Evolutionary conservation across 129 eudicot species (phyloP), one percentile per base, ranked within the genome.

Genomic region (Helianthus tuberosus): DNA sequence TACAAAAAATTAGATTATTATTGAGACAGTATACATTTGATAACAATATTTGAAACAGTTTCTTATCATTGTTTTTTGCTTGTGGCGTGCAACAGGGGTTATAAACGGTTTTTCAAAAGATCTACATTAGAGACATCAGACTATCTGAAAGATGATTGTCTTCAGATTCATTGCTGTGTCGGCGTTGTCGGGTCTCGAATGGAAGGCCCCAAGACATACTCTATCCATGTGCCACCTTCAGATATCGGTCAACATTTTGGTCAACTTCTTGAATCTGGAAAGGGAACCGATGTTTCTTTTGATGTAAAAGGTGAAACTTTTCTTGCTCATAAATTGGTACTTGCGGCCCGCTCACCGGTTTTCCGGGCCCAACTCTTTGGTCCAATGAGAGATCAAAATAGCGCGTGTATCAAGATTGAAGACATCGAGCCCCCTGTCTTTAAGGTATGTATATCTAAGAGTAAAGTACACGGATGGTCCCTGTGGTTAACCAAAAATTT

Each of bases 281-380:
- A 77, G 70, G 89, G 91, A 43, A 73, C 86, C 47, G 97, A 89
- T 77, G 82, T 89, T 69, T 79, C 66, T 68, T 86, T 92, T 79
- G 88, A 89, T 68, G 96, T 92, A 39, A 77, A 87, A 59, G 96
- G 83, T 9, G 96, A 92, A 82, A 77, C 51, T 1, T 86, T 89
- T 82, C 55, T 89, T 47, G 96, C 93, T 60, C 96, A 92, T 84
- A 92, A 89, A 67, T 65, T 89, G 81, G 87, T 92, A 13, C 93
- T 91, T 79, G 96, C 97, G 0, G 96, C 97, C 65, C 97, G 96
- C 57, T 91, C 97, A 32, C 97, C 97, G 29, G 97, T 92, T n/a
- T 85, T 89, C 60, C 79, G 89, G 77, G 97, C 97, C 39, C 97
- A 87, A 72, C 90, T 92, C 47, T 92, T 84, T 85, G 97, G 96